phyloP scores from a whole-genome alignment of 768 basidiomycete species.

The Lentinula sp. region DNA sequence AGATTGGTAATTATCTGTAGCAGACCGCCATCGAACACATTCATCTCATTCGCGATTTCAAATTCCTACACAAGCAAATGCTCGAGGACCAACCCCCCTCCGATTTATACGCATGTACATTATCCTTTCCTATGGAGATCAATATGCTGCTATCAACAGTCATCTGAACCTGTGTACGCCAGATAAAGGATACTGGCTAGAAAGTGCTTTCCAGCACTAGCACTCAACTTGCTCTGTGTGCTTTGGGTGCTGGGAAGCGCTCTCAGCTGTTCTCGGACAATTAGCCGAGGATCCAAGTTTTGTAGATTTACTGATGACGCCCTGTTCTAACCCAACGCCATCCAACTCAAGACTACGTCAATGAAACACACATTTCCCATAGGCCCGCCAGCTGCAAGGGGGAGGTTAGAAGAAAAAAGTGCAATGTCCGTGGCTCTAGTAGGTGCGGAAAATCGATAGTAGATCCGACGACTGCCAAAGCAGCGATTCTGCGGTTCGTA shows the following conservation, averaged over 20 bases:
- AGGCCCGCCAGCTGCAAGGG: not conserved
- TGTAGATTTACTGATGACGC: no score
- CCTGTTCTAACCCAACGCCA: no score
- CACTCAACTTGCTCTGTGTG: no score
- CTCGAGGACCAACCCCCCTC: not conserved
- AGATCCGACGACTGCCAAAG: not conserved
- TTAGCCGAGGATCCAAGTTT: no score
- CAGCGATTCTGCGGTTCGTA: not conserved
- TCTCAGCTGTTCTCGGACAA: no score
- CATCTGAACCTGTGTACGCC: no score
- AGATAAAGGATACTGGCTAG: no score
- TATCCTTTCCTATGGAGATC: no score
- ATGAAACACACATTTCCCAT: not conserved
- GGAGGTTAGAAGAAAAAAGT: not conserved
- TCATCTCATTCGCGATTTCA: not conserved
- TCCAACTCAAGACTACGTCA: no score
- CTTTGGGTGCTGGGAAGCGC: no score
- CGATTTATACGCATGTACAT: not conserved
- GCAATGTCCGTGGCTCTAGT: not conserved
- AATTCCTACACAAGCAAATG: not conserved
- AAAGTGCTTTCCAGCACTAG: no score
- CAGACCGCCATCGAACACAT: not conserved
- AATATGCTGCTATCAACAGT: not conserved
- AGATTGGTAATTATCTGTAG: no score
- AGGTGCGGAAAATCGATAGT: not conserved